Conservation (phyloP, 75 land plant species). For the Gnetum montanum region DNA sequence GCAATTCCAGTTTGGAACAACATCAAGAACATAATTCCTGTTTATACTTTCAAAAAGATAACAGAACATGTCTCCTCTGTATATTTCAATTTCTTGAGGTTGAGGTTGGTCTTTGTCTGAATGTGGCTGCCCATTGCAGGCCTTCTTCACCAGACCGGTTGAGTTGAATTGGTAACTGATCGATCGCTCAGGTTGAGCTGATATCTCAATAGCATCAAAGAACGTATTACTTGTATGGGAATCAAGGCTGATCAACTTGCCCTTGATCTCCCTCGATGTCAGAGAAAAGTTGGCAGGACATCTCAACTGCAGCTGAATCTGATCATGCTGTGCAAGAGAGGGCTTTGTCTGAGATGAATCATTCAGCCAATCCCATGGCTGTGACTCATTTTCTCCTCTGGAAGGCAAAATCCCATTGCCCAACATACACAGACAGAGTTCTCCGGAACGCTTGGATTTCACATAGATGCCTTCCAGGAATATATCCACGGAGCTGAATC, state of each 20-base stretch:
- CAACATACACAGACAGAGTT: conserved; percentile 47
- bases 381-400: conserved; percentile 17
- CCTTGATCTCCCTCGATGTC: conserved; percentile 28
- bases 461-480: conserved; percentile 46
- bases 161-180: conserved; percentile 37
- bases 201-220: conserved; percentile 37
- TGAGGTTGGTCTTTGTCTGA: conserved; percentile 4
- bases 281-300: conserved; percentile 35
- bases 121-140: conserved; percentile 37
- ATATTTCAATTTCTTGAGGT: conserved; percentile 12
- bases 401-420: conserved; percentile 37
- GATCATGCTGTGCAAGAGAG: conserved; percentile 27
- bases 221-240: conserved; percentile 11
- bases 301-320: conserved; percentile 33
- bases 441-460: conserved; percentile 24
- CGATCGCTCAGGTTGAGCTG: conserved; percentile 24
- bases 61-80: conserved; percentile 41
- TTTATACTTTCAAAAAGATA: conserved; percentile 17
- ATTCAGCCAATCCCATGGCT: conserved; percentile 40
- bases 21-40: conserved; percentile 8
- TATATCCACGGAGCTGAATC: conserved; percentile 23
- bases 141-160: conserved; percentile 22
- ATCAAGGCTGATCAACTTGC: conserved; percentile 45
- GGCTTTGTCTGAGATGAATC: conserved; percentile 1
- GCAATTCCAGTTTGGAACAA: conserved; percentile 53